Base-by-base conservation (phyloP, 331 rosid genomes). In the Spiraea crenata region DNA sequence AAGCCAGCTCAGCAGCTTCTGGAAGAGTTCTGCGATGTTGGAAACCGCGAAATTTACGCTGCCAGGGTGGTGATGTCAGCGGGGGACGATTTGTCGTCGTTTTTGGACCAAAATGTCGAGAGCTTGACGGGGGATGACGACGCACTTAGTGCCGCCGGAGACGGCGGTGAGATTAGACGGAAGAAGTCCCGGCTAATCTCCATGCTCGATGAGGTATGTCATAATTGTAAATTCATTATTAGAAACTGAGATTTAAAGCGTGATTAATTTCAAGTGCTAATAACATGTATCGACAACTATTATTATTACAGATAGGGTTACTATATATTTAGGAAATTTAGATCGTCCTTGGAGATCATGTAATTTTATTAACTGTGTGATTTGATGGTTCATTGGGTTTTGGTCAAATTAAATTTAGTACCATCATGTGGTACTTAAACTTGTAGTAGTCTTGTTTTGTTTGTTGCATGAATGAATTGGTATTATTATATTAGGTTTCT, bases 171-270 rank as follows among this genome's bases (percentile, higher is more conserved):
- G 41, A 68, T 71, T 48, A 72, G 85, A 50, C 74, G 80, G 50
- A 80, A 79, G 56, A 89, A 89, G 71, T 89, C 96, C 0, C 84
- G 84, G 57, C 76, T 92, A 38, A 70, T 92, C 71, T 79, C 88
- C 3, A 83, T 92, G 96, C 93, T 92, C 9, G 90, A 89, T 56
- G 96, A 89, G 98, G 98, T 92, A 80, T 13, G 70, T n/a, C 10
- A 35, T 51, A 25, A 25, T 25, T 25, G 31, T 25, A 25, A 25
- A 25, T 25, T 25, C 31, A 25, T 0, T 25, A 25, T 25, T 25
- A 25, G 31, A 25, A 25, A 25, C 31, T 25, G 31, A 25, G 31
- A 25, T 25, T 25, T 25, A 2, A 25, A 25, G 31, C 31, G 2
- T 25, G 31, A 25, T 25, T 25, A 25, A 25, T 25, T 25, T 25